Evolutionary conservation across 805 yeast genomes (phyloP).

Genomic region (Isabelozyma heimii): DNA sequence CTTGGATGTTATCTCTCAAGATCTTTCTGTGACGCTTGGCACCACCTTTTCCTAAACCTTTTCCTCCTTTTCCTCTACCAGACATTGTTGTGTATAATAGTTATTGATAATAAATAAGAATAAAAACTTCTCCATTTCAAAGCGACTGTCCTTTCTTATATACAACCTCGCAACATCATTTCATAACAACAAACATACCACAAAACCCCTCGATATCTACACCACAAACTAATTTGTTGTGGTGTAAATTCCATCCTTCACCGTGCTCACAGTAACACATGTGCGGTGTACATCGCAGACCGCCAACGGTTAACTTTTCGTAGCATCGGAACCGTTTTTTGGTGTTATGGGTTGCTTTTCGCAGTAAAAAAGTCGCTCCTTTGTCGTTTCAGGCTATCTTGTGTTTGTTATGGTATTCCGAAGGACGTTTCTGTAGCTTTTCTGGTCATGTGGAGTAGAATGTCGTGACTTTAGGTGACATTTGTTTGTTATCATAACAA

Average conservation of each 20-base stretch:
- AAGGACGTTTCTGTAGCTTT: neutral
- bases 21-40: conserved; percentile 99
- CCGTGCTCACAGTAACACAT: neutral
- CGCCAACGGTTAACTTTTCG: neutral
- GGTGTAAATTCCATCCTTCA: neutral
- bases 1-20: conserved; percentile 98
- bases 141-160: neutral
- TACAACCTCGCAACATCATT: neutral
- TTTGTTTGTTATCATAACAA: neutral
- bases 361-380: neutral
- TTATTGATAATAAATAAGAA: conserved; percentile 2
- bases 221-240: neutral
- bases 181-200: neutral
- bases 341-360: neutral
- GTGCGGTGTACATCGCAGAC: neutral
- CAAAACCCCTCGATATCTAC: neutral
- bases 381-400: neutral
- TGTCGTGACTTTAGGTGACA: neutral
- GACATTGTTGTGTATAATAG: conserved; percentile 59
- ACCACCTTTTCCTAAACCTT: conserved; percentile 99
- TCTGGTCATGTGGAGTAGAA: neutral
- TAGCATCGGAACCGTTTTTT: neutral
- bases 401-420: neutral
- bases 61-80: conserved; percentile 99
- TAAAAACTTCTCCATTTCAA: neutral